These are phyloP conservation scores for Malassezia nana DNA, from an alignment of 1,284 basidiomycete genomes.

Conservation along the genomic window DNA sequence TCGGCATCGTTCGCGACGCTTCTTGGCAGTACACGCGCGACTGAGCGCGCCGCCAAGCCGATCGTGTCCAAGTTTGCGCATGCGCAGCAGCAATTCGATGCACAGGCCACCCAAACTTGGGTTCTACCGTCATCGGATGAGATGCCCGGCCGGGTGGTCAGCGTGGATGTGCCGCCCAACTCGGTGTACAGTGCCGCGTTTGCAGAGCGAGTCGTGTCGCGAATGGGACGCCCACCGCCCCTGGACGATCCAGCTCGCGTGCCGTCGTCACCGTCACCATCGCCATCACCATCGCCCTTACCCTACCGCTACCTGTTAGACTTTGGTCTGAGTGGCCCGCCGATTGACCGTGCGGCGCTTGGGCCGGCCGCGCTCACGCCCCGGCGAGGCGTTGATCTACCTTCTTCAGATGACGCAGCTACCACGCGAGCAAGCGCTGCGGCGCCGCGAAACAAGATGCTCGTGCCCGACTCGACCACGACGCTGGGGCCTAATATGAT, in stretches of 20 bases:
- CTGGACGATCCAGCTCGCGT: not conserved
- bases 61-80: slow-evolving; percentile 18
- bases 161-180: slow-evolving; percentile 11
- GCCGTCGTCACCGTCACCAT: not conserved
- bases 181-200: slow-evolving; percentile 10
- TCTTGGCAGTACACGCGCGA: not conserved
- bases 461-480: slow-evolving; percentile 18
- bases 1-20: slow-evolving; percentile 3
- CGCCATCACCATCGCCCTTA: not conserved
- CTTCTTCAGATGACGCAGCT: not conserved
- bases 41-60: slow-evolving; percentile 7
- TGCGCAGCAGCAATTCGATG: not conserved
- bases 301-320: slow-evolving; percentile 36
- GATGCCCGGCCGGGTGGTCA: slow-evolving; percentile 3
- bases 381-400: slow-evolving; percentile 3
- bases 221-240: not conserved
- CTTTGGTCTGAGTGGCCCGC: slow-evolving; percentile 42
- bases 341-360: slow-evolving; percentile 31
- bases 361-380: slow-evolving; percentile 35
- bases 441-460: not conserved
- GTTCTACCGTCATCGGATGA: not conserved
- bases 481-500: slow-evolving; percentile 42
- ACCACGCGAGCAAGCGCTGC: not conserved
- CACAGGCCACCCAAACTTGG: not conserved
- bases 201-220: slow-evolving; percentile 7